A percentile compares a stretch with the other conserved stretches of the same genome.
Conservation (phyloP, 2,329 filamentous ascomycete species). For the Trichoderma hamatum region DNA sequence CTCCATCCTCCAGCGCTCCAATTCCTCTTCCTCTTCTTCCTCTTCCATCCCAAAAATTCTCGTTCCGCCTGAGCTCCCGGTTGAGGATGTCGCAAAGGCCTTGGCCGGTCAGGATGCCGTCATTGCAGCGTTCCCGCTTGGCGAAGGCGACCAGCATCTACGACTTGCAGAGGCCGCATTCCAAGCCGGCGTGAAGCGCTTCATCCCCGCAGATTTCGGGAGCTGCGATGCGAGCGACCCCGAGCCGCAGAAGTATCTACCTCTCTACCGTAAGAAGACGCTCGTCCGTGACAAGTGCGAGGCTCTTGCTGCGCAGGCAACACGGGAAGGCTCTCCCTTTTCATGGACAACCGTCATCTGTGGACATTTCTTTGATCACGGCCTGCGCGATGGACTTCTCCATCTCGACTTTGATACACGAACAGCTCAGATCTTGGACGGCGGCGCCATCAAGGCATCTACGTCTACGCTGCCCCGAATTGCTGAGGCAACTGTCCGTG, state of each 20-base stretch:
- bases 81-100: conserved; percentile 48
- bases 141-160: conserved; percentile 49
- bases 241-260: conserved; percentile 39
- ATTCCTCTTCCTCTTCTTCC: conserved; percentile 34
- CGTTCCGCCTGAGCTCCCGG: conserved; percentile 37
- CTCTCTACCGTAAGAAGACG: conserved; percentile 43
- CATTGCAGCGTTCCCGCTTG: conserved; percentile 44
- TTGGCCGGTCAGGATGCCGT: conserved; percentile 62
- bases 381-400: conserved; percentile 40
- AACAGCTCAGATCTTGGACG: conserved; percentile 53
- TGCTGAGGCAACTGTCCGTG: conserved; percentile 52
- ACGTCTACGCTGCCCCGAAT: conserved; percentile 53
- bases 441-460: conserved; percentile 53
- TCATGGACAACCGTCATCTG: conserved; percentile 54
- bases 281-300: conserved; percentile 39
- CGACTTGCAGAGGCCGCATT: conserved; percentile 61
- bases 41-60: conserved; percentile 31
- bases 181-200: conserved; percentile 61
- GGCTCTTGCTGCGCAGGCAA: conserved; percentile 38
- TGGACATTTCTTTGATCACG: conserved; percentile 54
- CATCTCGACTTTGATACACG: conserved; percentile 51
- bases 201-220: conserved; percentile 64
- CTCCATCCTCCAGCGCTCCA: conserved; percentile 58
- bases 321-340: conserved; percentile 38
- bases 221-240: conserved; percentile 43